Evolutionary conservation across 2,329 filamentous ascomycete genomes (phyloP), one percentile per base, ranked within the genome.

Genomic region (Beauveria bassiana): DNA sequence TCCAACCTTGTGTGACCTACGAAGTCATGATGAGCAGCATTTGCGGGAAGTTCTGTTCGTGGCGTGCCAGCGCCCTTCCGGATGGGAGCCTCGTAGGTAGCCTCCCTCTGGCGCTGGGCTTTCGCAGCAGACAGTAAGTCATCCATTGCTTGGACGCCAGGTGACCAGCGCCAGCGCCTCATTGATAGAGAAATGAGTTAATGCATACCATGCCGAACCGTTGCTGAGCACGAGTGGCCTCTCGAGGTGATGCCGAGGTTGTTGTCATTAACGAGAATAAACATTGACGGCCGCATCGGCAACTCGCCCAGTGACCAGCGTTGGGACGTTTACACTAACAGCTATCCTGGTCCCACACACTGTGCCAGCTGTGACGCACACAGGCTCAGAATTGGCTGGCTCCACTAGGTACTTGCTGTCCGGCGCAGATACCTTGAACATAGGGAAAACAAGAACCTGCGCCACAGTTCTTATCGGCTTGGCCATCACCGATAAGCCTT

Each of bases 391-490:
- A 38, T 38, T 38, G 47, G 24, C 24, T 18, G 24, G 28, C 50
- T 20, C 31, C 50, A 40, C 31, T 10, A 53, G 20, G 50, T 40
- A 53, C 38, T 43, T 22, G 49, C 18, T 45, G 9, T 10, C 18
- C 8, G 5, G 20, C 34, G 38, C 14, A 31, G 22, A n/a, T 53
- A 38, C 49, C 22, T 54, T 8, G 38, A 43, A 28, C 22, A 20
- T 6, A 8, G 22, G 31, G 10, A 34, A 14, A 14, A 34, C 28
- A 34, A 34, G 10, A 34, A 34, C 26, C 43, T 40, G 20, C 56
- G 56, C 56, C 56, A 51, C 56, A 52, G 24, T n/a, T 43, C 57
- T 60, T 60, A 60, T 60, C 57, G 49, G 42, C 42, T 3, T 18
- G 54, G 42, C 43, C 47, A 20, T 46, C 24, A 5, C 59, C 31